Base-by-base conservation (phyloP, 2,329 filamentous ascomycete genomes). In the Exophiala sp. region DNA sequence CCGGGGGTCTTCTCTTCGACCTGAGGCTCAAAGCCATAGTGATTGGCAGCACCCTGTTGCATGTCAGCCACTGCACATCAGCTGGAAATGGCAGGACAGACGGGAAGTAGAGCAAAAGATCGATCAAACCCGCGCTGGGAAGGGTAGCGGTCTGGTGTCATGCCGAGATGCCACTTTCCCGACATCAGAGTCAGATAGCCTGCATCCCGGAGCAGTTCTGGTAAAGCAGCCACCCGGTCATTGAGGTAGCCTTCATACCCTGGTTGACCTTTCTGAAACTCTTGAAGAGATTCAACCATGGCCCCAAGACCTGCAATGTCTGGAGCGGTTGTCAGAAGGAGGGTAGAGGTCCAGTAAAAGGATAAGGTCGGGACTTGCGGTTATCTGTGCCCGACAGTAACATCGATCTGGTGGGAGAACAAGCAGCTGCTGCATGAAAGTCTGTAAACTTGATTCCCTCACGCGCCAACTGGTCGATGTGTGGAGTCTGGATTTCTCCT, bases 161-260 rank as follows among this genome's bases (percentile, higher is more conserved):
- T 48, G 1, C 69, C 69, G 6, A 71, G 57, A 51, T 71, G 69
- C 70, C 69, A 71, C 50, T 72, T 72, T 3, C 70, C 70, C 8
- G 66, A 65, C 65, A 72, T 69, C 6, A 65, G 41, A 0, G 69
- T 71, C 42, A 65, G 62, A 52, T 72, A 72, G 9, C 68, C 70
- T 21, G 56, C 60, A 49, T 71, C 69, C 1, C 57, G 60, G 2
- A 72, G 59, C 0, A 72, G 46, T 45, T 72, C 70, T 4, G 69
- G 67, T 11, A 72, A 47, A 1, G 70, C 61, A 3, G 65, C 70
- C 2, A 72, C 69, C 11, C 60, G 53, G 12, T 65, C 56, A 49
- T 69, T 71, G 29, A 71, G 51, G 35, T 69, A 71, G 3, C 69
- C 69, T 49, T 71, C 70, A 52, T 72, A 69, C 5, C 69, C 68